A percentile compares a stretch with the other conserved stretches of the same genome.
phyloP scores from a whole-genome alignment of 352 stramenopile genomes.

The Saprolegnia parasitica region DNA sequence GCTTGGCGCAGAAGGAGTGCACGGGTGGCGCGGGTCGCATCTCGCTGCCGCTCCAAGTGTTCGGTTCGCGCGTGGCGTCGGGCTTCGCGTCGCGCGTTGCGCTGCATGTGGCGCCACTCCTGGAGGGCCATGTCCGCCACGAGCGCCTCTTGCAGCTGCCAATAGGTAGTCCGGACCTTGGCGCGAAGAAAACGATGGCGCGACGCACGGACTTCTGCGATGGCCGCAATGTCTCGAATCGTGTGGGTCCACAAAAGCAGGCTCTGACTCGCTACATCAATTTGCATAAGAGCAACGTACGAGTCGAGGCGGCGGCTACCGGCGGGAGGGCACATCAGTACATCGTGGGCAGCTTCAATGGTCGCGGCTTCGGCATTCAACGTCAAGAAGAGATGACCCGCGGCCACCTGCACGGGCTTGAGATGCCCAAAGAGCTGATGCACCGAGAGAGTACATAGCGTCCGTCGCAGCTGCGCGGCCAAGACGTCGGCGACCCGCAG shows the following conservation, averaged over 20 bases:
- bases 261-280: neutral
- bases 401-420: slow-evolving; percentile 16
- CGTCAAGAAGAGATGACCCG: slow-evolving; percentile 10
- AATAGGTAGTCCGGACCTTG: slow-evolving; percentile 16
- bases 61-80: neutral
- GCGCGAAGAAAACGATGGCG: neutral
- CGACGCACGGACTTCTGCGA: neutral
- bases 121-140: neutral
- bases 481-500: neutral
- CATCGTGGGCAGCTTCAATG: neutral
- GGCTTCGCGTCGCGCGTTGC: neutral
- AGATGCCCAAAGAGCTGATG: slow-evolving; percentile 23
- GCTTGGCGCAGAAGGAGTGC: slow-evolving; percentile 7
- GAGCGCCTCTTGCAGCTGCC: slow-evolving; percentile 6
- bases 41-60: neutral
- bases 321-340: neutral
- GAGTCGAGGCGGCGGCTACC: neutral
- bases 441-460: neutral
- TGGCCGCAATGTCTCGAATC: neutral
- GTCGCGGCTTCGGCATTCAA: neutral
- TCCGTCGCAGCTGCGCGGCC: neutral
- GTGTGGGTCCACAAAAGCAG: neutral
- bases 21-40: slow-evolving; percentile 1
- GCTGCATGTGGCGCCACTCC: slow-evolving; percentile 5
- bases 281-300: neutral